phyloP scores from a whole-genome alignment of 306 rosid genomes.

The Adenanthera pavonina region DNA sequence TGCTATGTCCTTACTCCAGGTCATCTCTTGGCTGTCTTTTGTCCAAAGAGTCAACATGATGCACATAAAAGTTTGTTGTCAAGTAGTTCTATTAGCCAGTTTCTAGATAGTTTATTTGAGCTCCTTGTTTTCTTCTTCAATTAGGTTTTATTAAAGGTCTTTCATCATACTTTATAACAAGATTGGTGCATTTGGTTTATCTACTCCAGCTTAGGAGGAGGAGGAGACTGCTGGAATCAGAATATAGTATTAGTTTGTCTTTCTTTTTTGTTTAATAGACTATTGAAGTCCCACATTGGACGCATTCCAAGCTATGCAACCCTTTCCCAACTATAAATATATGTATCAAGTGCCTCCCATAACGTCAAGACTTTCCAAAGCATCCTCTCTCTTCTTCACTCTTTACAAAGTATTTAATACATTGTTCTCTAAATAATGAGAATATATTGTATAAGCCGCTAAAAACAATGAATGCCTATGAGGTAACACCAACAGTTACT shows the following conservation, averaged over 20 bases:
- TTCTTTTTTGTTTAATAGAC: background rate
- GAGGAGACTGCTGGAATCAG: background rate
- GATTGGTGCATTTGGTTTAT: background rate
- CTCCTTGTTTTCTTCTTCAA: background rate
- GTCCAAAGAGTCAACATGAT: too few species aligned
- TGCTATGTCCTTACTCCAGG: background rate
- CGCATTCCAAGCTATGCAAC: background rate
- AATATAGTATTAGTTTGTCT: background rate
- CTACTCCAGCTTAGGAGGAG: background rate
- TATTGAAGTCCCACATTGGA: background rate
- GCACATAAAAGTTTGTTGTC: background rate
- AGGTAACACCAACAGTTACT: slow-evolving; percentile 40
- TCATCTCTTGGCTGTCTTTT: background rate
- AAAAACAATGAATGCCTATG: background rate
- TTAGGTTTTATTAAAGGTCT: background rate
- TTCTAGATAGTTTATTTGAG: background rate
- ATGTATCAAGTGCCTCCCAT: background rate
- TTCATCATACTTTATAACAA: background rate
- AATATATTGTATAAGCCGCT: slow-evolving; percentile 6
- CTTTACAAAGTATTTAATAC: slow-evolving; percentile 3
- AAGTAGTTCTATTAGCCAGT: background rate
- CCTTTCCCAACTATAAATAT: background rate
- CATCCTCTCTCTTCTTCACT: background rate
- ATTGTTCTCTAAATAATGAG: slow-evolving; percentile 1
- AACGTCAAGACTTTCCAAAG: slow-evolving; percentile 2